These are phyloP conservation scores for Chrysanthemum makinoi DNA, from an alignment of 129 eudicot species.

Conservation along the genomic window DNA sequence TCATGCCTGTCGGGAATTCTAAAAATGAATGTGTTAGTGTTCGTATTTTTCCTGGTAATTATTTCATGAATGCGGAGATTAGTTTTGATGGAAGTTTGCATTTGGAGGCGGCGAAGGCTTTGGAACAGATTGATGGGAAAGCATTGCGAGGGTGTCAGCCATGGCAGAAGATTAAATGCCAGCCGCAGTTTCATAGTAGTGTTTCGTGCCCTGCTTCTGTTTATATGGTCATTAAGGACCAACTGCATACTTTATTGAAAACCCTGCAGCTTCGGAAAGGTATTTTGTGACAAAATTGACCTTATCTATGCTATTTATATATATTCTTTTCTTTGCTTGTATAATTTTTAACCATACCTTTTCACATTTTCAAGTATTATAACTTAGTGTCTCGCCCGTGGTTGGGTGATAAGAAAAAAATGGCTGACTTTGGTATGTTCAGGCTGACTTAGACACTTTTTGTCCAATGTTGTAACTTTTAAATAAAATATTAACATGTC, in stretches of 20 bases:
- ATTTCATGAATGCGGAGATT: constrained; percentile 55
- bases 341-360: no score
- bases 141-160: constrained; percentile 59
- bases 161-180: constrained; percentile 90
- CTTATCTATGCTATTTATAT: neutral
- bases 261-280: constrained; percentile 48
- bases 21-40: constrained; percentile 50
- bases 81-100: constrained; percentile 86
- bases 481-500: no score
- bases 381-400: no score
- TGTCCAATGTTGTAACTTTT: no score
- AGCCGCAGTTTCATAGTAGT: constrained; percentile 73
- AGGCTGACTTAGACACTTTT: no score
- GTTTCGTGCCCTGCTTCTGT: constrained; percentile 75
- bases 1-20: constrained; percentile 69
- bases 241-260: constrained; percentile 51
- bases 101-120: constrained; percentile 94
- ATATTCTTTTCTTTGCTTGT: constrained; percentile 6
- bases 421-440: no score
- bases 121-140: constrained; percentile 84
- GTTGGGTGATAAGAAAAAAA: no score
- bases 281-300: constrained; percentile 15
- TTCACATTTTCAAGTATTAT: no score
- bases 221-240: constrained; percentile 56
- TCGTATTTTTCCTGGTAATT: constrained; percentile 55